phyloP scores from a whole-genome alignment of 73 alveolate species.

The Blepharisma stoltei region DNA sequence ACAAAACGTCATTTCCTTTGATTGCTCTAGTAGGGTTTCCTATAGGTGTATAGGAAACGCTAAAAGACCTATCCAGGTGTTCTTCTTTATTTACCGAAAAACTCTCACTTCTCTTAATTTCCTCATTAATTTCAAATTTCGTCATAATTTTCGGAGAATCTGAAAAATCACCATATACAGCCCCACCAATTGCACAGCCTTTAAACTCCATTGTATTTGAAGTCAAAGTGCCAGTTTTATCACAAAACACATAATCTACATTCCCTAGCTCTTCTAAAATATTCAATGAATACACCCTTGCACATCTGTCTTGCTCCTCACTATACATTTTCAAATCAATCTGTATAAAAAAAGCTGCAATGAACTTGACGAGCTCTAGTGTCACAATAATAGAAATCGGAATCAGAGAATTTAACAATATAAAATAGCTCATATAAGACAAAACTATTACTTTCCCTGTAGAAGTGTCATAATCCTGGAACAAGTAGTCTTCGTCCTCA shows the following conservation, averaged over 20 bases:
- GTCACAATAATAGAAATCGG: slow-evolving; percentile 95
- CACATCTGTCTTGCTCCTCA: slow-evolving; percentile 63
- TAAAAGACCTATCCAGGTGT: no score
- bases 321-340: slow-evolving; percentile 79
- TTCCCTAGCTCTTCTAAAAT: slow-evolving; percentile 84
- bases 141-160: no score
- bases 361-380: slow-evolving; percentile 90
- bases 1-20: no score
- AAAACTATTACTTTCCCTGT: slow-evolving; percentile 51
- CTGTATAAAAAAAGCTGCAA: slow-evolving; percentile 76
- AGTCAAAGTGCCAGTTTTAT: slow-evolving; percentile 88
- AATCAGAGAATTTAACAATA: slow-evolving; percentile 90
- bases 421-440: slow-evolving; percentile 87
- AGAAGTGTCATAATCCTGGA: slow-evolving; percentile 40
- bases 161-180: not conserved
- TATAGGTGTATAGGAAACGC: no score
- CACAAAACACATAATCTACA: slow-evolving; percentile 79
- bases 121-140: no score
- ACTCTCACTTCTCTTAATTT: no score
- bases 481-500: not conserved
- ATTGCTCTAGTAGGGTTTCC: no score
- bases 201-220: slow-evolving; percentile 83
- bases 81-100: no score
- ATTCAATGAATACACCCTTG: slow-evolving; percentile 70
- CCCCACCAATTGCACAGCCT: slow-evolving; percentile 46